phyloP scores from a whole-genome alignment of 768 basidiomycete species.

The Tubosaeta sp. region DNA sequence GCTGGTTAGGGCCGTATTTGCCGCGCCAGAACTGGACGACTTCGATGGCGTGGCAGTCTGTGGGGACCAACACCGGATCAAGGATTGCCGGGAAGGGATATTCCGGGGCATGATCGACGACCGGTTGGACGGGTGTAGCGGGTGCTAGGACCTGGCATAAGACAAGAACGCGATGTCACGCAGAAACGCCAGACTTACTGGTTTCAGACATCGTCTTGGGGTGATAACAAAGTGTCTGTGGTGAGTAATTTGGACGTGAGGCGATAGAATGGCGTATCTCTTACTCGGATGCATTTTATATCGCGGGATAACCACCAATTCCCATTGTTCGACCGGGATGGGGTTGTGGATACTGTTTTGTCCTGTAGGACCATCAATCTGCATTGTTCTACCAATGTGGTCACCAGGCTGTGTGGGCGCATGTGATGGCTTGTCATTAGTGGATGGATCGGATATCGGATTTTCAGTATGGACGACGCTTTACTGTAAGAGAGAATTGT shows the following conservation, averaged over 20 bases:
- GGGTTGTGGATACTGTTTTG: background rate
- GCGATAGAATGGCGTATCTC: background rate
- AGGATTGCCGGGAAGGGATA: conserved; percentile 9
- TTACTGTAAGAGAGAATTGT: too few relatives aligned
- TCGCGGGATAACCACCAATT: background rate
- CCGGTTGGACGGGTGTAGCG: background rate
- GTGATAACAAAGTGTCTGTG: background rate
- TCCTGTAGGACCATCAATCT: background rate
- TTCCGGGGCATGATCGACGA: background rate
- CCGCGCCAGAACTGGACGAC: conserved; percentile 28
- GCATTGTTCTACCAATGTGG: background rate
- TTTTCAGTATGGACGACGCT: too few relatives aligned
- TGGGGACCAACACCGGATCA: conserved; percentile 16
- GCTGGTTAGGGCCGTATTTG: conserved; percentile 4
- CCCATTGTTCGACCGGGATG: conserved; percentile 1
- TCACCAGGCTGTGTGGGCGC: background rate
- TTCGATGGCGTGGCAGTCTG: conserved; percentile 19
- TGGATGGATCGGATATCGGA: background rate
- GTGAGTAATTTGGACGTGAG: background rate
- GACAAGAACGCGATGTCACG: background rate
- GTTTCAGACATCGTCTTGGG: background rate
- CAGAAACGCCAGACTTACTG: background rate
- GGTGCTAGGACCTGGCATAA: background rate
- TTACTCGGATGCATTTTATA: background rate
- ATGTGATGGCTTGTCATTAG: background rate